phyloP scores from a whole-genome alignment of 179 eudicot species.

The Dionaea muscipula region DNA sequence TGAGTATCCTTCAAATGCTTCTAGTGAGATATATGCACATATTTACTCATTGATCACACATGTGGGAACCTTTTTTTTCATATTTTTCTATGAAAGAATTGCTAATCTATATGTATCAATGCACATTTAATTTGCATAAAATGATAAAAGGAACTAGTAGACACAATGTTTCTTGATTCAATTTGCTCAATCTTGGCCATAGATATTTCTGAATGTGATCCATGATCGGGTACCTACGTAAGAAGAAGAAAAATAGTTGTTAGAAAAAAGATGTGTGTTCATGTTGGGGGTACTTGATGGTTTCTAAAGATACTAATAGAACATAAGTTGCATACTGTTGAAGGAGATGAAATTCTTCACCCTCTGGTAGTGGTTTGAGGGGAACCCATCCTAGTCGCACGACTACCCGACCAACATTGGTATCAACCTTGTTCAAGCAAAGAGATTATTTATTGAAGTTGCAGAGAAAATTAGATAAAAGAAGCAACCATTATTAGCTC shows the following conservation, averaged over 20 bases:
- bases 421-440: conserved; percentile 51
- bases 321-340: conserved; percentile 30
- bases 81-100: no score
- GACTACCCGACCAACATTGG: conserved; percentile 61
- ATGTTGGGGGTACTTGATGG: not conserved
- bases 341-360: conserved; percentile 55
- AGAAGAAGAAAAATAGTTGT: not conserved
- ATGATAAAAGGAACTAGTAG: not conserved
- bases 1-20: no score
- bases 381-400: conserved; percentile 91
- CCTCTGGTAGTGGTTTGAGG: conserved; percentile 54
- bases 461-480: not conserved
- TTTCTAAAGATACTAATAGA: not conserved
- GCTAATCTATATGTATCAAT: no score
- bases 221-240: conserved; percentile 30
- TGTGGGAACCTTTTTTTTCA: no score
- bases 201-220: conserved; percentile 55
- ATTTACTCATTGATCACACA: no score
- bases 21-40: no score
- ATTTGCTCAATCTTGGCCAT: conserved; percentile 53
- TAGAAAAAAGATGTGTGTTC: not conserved
- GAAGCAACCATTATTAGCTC: not conserved
- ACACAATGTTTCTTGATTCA: conserved; percentile 47
- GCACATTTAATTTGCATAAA: not conserved
- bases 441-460: not conserved